Base-by-base conservation (phyloP, 176 grass and related monocot genomes). In the Saccharum officinarum region DNA sequence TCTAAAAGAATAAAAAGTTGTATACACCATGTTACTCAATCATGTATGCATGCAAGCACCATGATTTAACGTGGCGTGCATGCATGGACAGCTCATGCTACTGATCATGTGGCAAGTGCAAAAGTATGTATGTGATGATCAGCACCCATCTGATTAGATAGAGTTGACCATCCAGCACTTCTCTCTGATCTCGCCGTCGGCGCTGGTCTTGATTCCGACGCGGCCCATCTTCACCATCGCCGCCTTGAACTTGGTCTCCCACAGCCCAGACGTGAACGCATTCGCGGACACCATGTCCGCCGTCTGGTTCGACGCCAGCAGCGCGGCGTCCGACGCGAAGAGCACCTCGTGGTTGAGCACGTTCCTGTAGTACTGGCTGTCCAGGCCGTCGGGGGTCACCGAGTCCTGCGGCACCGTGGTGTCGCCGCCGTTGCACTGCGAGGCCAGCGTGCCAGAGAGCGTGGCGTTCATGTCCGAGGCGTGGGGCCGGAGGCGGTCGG, bases 341-440 rank as follows among this genome's bases (percentile, higher is more conserved):
- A 94, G 31, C n/a, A 60, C 88, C 36, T 31, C 52, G 39, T 55
- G 34, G 49, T 31, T 39, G 10, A 76, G 9, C 23, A 86, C 81
- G 69, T 84, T 85, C 47, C 33, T 59, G 78, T 94, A 94, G 78
- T 94, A 91, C 77, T 83, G 63, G 34, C n/a, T 72, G 80, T 94
- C 88, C 26, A 94, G 57, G 15, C 6, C 40, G 37, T 75, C 22
- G 10, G 88, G 88, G 0, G 86, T 86, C 71, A 36, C 82, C 11
- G 36, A 45, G 68, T 91, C 85, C 75, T 88, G 89, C 37, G 42
- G 4, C 79, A 69, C 85, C 3, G 28, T 54, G 5, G 40, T 23
- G 69, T 70, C 59, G 22, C 40, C 8, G 8, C 40, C 1, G 38
- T 17, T 33, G 81, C 92, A 94, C 69, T 80, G 28, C 30, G 17